A percentile compares a stretch with the other conserved stretches of the same genome.
These are phyloP conservation scores for Melanopsichium pennsylvanicum DNA, from an alignment of 1,284 basidiomycete species.

Conservation along the genomic window DNA sequence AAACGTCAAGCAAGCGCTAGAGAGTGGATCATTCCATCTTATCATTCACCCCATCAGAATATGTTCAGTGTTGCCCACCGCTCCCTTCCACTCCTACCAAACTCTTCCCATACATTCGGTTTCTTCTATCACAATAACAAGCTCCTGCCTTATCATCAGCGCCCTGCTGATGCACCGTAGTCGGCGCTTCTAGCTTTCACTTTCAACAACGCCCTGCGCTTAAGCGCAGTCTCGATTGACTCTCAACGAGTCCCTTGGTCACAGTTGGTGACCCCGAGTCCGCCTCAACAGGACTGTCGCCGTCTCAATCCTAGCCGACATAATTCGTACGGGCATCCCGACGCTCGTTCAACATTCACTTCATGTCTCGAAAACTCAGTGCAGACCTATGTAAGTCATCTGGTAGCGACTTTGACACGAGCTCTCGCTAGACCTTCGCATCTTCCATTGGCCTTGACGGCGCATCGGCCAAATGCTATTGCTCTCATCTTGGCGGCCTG, in stretches of 20 bases:
- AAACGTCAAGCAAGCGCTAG: slow-evolving; percentile 32
- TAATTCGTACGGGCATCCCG: slow-evolving; percentile 6
- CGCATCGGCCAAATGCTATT: too few relatives aligned
- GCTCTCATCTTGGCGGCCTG: too few relatives aligned
- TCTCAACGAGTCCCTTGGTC: slow-evolving; percentile 1
- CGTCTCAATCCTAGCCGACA: neutral
- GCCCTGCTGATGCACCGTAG: slow-evolving; percentile 26
- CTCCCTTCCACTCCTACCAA: slow-evolving; percentile 47
- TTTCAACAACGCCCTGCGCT: slow-evolving; percentile 1
- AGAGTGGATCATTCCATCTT: slow-evolving; percentile 33
- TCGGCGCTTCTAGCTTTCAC: slow-evolving; percentile 9
- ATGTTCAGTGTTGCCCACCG: slow-evolving; percentile 48
- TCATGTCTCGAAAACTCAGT: slow-evolving; percentile 45
- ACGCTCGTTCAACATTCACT: slow-evolving; percentile 25
- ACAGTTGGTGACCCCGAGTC: neutral
- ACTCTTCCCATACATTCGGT: slow-evolving; percentile 48
- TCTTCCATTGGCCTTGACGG: too few relatives aligned
- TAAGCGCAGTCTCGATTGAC: slow-evolving; percentile 3
- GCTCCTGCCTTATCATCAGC: slow-evolving; percentile 8
- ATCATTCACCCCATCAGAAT: slow-evolving; percentile 25
- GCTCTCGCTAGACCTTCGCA: too few relatives aligned
- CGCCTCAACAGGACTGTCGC: slow-evolving; percentile 1
- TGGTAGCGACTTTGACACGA: too few relatives aligned
- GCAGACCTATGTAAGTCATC: slow-evolving; percentile 39
- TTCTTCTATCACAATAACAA: slow-evolving; percentile 50